phyloP scores from a whole-genome alignment of 176 grass and related monocot genomes.

The Oryza coarctata region DNA sequence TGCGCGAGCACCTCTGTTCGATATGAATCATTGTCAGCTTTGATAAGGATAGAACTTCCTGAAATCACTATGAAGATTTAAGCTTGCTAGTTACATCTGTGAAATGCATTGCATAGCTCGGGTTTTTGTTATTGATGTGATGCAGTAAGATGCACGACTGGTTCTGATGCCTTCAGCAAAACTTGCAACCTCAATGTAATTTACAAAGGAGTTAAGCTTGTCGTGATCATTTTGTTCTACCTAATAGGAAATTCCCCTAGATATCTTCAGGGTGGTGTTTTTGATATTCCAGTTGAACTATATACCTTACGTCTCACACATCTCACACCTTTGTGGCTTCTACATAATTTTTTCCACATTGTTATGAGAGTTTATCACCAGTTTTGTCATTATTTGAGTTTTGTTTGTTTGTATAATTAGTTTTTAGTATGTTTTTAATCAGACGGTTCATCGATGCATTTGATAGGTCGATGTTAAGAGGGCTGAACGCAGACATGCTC shows the following conservation, averaged over 20 bases:
- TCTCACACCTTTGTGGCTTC: neutral
- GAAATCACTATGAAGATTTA: neutral
- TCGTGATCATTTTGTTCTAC: neutral
- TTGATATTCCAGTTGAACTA: too few relatives aligned
- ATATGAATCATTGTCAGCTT: too few relatives aligned
- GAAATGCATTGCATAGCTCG: neutral
- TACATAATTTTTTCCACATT: too few relatives aligned
- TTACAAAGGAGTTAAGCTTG: neutral
- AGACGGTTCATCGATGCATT: neutral
- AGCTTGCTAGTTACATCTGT: neutral
- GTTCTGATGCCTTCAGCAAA: neutral
- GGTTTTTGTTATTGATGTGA: neutral
- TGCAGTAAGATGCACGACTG: neutral
- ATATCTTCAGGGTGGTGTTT: too few relatives aligned
- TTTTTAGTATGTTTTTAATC: neutral
- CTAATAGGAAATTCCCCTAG: too few relatives aligned
- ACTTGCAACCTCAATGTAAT: neutral
- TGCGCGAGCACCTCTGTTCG: too few relatives aligned
- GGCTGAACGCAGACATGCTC: conserved; percentile 19
- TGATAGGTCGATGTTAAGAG: conserved; percentile 55
- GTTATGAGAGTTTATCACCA: neutral
- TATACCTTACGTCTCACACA: neutral
- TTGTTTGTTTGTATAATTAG: neutral
- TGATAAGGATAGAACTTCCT: neutral
- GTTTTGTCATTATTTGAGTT: neutral